Base-by-base conservation (phyloP, 495 filamentous ascomycete species). In the Podospora pseudoanserina region DNA sequence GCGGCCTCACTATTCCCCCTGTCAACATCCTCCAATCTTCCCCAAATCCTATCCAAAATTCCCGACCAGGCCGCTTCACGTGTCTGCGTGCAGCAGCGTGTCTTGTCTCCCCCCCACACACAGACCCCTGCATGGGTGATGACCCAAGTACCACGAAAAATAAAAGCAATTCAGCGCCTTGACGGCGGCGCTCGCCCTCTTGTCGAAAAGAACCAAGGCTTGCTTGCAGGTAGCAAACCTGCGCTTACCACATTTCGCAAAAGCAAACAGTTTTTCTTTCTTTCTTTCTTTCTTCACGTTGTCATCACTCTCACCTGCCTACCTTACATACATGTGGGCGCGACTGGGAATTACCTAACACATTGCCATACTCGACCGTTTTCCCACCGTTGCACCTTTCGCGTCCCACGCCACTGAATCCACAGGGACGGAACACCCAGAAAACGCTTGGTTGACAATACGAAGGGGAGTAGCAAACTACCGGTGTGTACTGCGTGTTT, bases 1-100 rank as follows among this genome's bases (percentile, higher is more conserved):
- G 39, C 15, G 39, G 39, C 23, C 59, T 61, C 26, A 7, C 59
- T 61, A 7, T 19, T 61, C 27, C 59, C 27, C 61, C 61, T 32
- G 30, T 44, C 27, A 32, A 19, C 15, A 13, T 39, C 18, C 61
- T 23, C 61, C 61, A 63, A 63, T 63, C 62, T 60, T 72, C 56
- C 64, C 60, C 66, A 44, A 64, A 62, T 65, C 65, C 64, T 55
- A 19, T 64, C 54, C 60, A 58, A 70, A 60, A 72, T 70, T 67
- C 66, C 18, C 27, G 20, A 39, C 65, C 58, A 53, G 30, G 26
- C 34, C 54, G 54, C 27, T 72, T 77, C 73, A 74, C 73, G 72
- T 77, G 75, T 71, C 60, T 67, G 70, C 68, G 67, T 72, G 68
- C 66, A 67, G 66, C 71, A 70, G 70, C 73, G 68, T 75, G 73